A percentile compares a stretch with the other conserved stretches of the same genome.
phyloP scores from a whole-genome alignment of 2,329 filamentous ascomycete species.

The Leptographium flavum region DNA sequence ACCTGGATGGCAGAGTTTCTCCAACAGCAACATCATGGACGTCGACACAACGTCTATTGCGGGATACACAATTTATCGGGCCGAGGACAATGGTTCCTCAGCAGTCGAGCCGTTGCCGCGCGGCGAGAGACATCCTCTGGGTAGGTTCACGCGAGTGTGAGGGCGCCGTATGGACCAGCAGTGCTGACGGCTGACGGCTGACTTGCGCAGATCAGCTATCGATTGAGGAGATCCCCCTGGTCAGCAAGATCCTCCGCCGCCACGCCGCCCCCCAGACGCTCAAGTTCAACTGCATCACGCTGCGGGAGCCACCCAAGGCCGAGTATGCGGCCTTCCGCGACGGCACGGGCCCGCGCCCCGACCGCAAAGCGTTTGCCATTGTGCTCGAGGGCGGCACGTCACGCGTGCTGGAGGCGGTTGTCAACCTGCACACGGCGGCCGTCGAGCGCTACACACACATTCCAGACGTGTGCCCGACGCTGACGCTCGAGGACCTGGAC shows the following conservation, averaged over 20 bases:
- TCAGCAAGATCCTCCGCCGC: conserved; percentile 54
- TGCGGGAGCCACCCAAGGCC: conserved; percentile 74
- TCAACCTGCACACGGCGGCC: conserved; percentile 53
- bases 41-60: conserved; percentile 27
- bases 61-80: conserved; percentile 30
- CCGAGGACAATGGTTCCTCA: conserved; percentile 24
- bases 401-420: conserved; percentile 68
- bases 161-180: no score
- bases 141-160: not conserved
- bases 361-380: conserved; percentile 63
- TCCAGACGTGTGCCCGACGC: conserved; percentile 72
- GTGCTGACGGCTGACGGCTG: no score
- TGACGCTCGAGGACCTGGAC: conserved; percentile 83
- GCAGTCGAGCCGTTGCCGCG: conserved; percentile 15
- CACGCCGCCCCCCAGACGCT: conserved; percentile 55
- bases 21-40: conserved; percentile 20
- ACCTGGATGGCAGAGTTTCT: conserved; percentile 11
- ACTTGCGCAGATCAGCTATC: conserved; percentile 31
- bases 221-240: conserved; percentile 36
- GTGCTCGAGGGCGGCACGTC: conserved; percentile 66
- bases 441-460: conserved; percentile 63
- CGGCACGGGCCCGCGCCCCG: conserved; percentile 41
- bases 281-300: conserved; percentile 74
- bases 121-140: conserved; percentile 1
- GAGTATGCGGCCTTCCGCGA: conserved; percentile 72